Evolutionary conservation across 257 asterid genomes (phyloP).

Genomic region (Solanum etuberosum): DNA sequence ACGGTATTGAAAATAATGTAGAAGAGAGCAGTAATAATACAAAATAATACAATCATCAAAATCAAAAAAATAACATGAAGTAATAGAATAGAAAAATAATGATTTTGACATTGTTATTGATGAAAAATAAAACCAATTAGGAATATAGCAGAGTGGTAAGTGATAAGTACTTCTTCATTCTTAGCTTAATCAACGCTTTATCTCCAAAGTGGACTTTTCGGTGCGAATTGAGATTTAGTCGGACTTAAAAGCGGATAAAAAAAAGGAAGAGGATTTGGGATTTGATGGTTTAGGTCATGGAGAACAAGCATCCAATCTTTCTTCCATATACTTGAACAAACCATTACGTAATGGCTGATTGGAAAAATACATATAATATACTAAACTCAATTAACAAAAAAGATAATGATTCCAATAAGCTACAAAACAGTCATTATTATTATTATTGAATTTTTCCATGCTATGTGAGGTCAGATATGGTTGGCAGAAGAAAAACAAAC

Average conservation of each 20-base stretch:
- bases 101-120: too few relatives aligned
- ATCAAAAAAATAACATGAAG: too few relatives aligned
- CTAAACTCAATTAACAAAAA: neutral
- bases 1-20: neutral
- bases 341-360: constrained; percentile 9
- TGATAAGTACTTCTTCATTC: rapidly evolving
- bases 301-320: constrained; percentile 6
- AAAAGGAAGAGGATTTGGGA: neutral
- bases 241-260: too few relatives aligned
- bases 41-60: too few relatives aligned
- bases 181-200: too few relatives aligned
- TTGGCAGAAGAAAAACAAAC: neutral
- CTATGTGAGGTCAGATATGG: constrained; percentile 6
- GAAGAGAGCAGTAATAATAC: neutral
- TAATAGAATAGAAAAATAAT: too few relatives aligned
- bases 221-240: too few relatives aligned
- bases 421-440: neutral
- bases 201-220: rapidly evolving
- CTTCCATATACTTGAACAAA: neutral
- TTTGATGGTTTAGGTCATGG: constrained; percentile 12
- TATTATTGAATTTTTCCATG: neutral
- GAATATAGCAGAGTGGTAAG: too few relatives aligned
- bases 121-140: too few relatives aligned
- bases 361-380: neutral
- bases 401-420: constrained; percentile 1